Evolutionary conservation across 495 filamentous ascomycete genomes (phyloP), one percentile per base, ranked within the genome.

Genomic region (Rostrohypoxylon terebratum): DNA sequence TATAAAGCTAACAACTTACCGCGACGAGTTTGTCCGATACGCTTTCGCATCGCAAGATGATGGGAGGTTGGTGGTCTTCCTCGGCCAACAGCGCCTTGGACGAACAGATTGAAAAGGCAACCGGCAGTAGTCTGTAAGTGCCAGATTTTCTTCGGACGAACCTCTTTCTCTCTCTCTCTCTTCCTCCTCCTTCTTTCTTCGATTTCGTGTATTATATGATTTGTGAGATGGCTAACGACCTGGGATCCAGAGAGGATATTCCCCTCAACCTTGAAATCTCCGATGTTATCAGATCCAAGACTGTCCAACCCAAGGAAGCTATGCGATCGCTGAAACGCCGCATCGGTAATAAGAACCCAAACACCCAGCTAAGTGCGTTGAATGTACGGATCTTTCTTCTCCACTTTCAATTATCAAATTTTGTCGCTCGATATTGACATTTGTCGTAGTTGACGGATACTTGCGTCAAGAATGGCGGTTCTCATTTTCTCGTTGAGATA

Each of bases 401-500:
- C 1, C 16, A 20, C 9, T 9, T 31, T 3, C 9, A 55, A 36
- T 10, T 42, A 36, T 53, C 47, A 18, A 20, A 68, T 9, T 18
- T 55, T 25, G 20, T 31, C 16, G 25, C 63, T 9, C 7, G 10
- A 23, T 75, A 53, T 50, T 78, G 89, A 90, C 69, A 53, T 75
- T 63, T 25, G 36, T 3, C 62, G 11, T 63, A 85, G 83, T 91
- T 99, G 67, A 97, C 95, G 33, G 96, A 99, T 83, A 98, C 96
- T 5, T 98, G 96, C 77, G 95, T 98, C 33, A 99, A 99, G 81
- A 99, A 99, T 81, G 96, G 96, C 23, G 96, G 96, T 48, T 89
- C 90, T n/a, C 96, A 99, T 81, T 99, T 99, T 77, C 88, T 99
- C 47, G 85, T 90, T 55, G 96, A 98, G 81, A 94, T 99, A 66